Evolutionary conservation across 2,329 filamentous ascomycete genomes (phyloP).

Genomic region (Diplodia intermedia): DNA sequence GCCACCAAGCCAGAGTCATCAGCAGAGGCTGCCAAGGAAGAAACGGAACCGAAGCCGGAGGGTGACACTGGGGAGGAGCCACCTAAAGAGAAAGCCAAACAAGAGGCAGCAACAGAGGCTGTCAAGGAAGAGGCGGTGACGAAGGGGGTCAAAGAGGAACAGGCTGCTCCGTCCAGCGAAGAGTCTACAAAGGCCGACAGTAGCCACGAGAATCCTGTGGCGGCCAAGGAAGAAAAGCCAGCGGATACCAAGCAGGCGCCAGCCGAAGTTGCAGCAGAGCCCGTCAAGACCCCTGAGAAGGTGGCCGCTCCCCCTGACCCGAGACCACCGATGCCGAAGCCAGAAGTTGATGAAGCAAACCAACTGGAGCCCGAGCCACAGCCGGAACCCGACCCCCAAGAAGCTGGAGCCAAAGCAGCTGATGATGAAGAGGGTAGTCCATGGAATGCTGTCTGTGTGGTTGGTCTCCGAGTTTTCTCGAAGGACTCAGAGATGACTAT

Average conservation of each 20-base stretch:
- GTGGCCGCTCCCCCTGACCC: neutral
- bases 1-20: neutral
- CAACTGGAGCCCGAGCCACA: slow-evolving; percentile 30
- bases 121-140: neutral
- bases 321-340: neutral
- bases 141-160: neutral
- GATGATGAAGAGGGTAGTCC: slow-evolving; percentile 58
- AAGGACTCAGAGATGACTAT: slow-evolving; percentile 59
- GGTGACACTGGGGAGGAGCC: too few species aligned
- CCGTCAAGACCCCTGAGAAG: neutral
- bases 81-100: too few species aligned
- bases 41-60: neutral
- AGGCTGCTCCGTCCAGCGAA: neutral
- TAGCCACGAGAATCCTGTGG: neutral
- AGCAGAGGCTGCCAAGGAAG: neutral
- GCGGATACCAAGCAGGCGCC: neutral
- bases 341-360: neutral
- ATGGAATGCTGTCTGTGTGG: slow-evolving; percentile 68
- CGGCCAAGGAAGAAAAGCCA: neutral
- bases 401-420: slow-evolving; percentile 41
- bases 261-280: neutral
- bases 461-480: slow-evolving; percentile 64
- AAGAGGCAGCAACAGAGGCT: neutral
- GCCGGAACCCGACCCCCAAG: slow-evolving; percentile 37
- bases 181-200: neutral